These are phyloP conservation scores for Monosporozyma aerobia DNA, from an alignment of 805 yeast species.

Conservation along the genomic window DNA sequence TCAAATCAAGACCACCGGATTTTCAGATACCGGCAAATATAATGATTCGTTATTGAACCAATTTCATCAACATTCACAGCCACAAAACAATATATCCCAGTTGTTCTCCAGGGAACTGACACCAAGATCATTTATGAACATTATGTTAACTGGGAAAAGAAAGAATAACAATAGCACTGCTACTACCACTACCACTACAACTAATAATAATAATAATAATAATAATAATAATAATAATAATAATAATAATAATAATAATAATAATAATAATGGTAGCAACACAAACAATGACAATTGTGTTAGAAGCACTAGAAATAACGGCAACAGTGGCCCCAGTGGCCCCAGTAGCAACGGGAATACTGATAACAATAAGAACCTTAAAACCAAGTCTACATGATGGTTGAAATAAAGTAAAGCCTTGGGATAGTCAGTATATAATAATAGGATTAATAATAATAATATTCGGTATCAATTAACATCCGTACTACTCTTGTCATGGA, in stretches of 20 bases:
- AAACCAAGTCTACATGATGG: too few relatives aligned
- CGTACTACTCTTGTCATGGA: too few relatives aligned
- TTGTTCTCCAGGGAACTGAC: constrained; percentile 10
- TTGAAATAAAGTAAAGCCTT: too few relatives aligned
- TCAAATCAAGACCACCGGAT: not conserved
- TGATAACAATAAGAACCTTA: not conserved
- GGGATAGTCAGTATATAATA: too few relatives aligned
- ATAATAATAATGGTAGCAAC: not conserved
- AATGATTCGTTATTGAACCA: not conserved
- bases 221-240: too few relatives aligned
- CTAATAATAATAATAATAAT: too few relatives aligned
- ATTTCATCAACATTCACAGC: not conserved
- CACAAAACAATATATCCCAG: constrained; percentile 4
- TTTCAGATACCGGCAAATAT: not conserved
- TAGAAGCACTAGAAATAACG: not conserved
- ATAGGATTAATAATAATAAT: too few relatives aligned
- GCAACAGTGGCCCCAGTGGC: not conserved
- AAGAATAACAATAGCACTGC: not conserved
- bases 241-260: too few relatives aligned
- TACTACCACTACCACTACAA: too few relatives aligned
- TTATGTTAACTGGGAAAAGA: constrained; percentile 8
- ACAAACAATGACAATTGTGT: not conserved
- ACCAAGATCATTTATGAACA: constrained; percentile 21
- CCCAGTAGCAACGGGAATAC: not conserved
- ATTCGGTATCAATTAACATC: too few relatives aligned